Evolutionary conservation across 352 stramenopile species (phyloP).

Genomic region (Pythium aquatile): DNA sequence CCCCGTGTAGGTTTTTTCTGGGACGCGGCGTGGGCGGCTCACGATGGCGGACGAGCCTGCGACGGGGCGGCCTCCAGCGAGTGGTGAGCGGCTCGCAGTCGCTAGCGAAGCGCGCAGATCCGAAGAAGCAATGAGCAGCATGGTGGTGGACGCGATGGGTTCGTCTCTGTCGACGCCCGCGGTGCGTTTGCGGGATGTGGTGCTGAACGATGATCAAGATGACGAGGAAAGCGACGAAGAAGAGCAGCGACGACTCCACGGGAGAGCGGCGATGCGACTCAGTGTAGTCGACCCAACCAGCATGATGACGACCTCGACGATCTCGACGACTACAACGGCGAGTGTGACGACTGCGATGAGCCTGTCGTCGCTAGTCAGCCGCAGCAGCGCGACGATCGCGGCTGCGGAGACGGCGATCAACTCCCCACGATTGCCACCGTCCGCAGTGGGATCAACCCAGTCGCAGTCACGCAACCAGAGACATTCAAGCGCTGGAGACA

Average conservation of each 20-base stretch:
- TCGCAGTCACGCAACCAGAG: conserved; percentile 18
- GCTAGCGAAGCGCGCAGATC: neutral
- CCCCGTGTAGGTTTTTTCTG: neutral
- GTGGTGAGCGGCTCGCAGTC: conserved; percentile 23
- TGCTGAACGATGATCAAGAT: conserved; percentile 23
- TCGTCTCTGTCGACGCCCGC: neutral
- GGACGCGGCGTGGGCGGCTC: conserved; percentile 3
- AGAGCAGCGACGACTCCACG: neutral
- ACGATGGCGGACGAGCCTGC: conserved; percentile 18
- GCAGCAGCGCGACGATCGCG: conserved; percentile 12
- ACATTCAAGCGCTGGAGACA: conserved; percentile 15
- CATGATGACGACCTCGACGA: neutral
- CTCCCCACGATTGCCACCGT: conserved; percentile 1
- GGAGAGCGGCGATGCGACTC: conserved; percentile 1
- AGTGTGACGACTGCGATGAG: neutral
- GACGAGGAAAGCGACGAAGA: conserved; percentile 21
- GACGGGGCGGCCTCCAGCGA: conserved; percentile 16
- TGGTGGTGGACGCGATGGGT: neutral
- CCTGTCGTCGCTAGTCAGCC: conserved; percentile 11
- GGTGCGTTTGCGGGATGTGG: conserved; percentile 10
- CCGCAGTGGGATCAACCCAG: neutral
- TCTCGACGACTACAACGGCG: neutral
- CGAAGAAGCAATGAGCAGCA: conserved; percentile 1
- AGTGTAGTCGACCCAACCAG: neutral
- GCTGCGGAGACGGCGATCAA: conserved; percentile 4